Base-by-base conservation (phyloP, 2,329 filamentous ascomycete species). In the Aspergillus novoparasiticus region DNA sequence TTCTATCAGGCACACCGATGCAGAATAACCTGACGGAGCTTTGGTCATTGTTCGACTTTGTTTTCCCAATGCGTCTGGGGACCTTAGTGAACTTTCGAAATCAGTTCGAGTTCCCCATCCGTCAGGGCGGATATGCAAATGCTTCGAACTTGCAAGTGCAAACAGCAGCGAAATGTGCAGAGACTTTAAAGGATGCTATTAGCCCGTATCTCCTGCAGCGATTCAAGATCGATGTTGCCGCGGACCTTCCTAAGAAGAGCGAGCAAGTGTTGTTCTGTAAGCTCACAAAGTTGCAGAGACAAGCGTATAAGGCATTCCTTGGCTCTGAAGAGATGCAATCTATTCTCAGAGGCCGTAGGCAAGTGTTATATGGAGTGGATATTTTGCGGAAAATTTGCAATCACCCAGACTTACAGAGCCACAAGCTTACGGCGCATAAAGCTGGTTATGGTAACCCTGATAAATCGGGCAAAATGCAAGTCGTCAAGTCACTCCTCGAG, bases 261-360 rank as follows among this genome's bases (percentile, higher is more conserved):
- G 95, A 99, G 75, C 92, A 96, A 69, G 95, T 99, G 0, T 83
- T 99, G 3, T 98, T 99, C 76, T 98, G 95, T 80, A 96, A 96
- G 75, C 82, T 99, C 65, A 96, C 94, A 0, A 85, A 86, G 59
- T 80, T 89, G 16, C 95, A 99, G 75, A 86, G 91, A 57, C 85
- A 90, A 36, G 89, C 90, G 0, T 99, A 99, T 69, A 87, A 93
- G 73, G 82, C 85, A 6, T 98, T 97, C 69, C 82, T 98, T 2
- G 83, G 83, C 21, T 97, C 94, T 0, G 88, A 91, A 46, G 93
- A 97, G 51, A 93, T 97, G 84, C 86, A 85, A n/a, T 88, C 90
- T 0, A 97, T 98, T 61, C 78, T 94, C 46, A 87, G 85, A 54
- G 88, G 89, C 45, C 90, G 87, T 64, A 86, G 90, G 4, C 91